These are phyloP conservation scores for Escallonia herrerae DNA, from an alignment of 129 eudicot species.

Conservation along the genomic window DNA sequence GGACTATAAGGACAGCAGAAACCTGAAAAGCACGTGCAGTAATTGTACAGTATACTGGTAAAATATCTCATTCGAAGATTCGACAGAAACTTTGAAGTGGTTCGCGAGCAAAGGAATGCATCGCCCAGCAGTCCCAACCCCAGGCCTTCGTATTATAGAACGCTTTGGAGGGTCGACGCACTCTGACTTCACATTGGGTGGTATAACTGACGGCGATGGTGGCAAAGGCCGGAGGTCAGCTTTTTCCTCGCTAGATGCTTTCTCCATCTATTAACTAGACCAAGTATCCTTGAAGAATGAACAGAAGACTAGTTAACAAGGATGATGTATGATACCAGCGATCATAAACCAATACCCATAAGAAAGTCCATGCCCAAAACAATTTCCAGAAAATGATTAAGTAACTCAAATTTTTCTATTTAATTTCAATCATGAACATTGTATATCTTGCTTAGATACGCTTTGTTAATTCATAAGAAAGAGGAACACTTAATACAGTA, in stretches of 20 bases:
- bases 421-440: too few species aligned
- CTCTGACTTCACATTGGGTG: conserved; percentile 32
- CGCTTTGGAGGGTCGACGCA: conserved; percentile 31
- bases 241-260: conserved; percentile 16
- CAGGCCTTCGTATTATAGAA: conserved; percentile 59
- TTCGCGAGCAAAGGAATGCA: conserved; percentile 62
- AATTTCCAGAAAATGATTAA: too few species aligned
- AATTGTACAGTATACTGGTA: conserved; percentile 75
- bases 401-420: too few species aligned
- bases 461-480: too few species aligned
- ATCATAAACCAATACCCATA: too few species aligned
- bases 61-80: conserved; percentile 49
- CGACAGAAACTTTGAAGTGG: conserved; percentile 78
- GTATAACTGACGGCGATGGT: conserved; percentile 26
- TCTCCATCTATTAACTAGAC: conserved; percentile 38
- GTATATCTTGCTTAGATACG: too few species aligned
- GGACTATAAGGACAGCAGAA: not conserved
- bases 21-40: not conserved
- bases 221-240: conserved; percentile 24
- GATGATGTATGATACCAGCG: too few species aligned
- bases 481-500: too few species aligned
- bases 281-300: conserved; percentile 10
- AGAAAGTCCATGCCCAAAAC: too few species aligned
- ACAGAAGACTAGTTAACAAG: not conserved
- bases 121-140: conserved; percentile 60